Conservation (phyloP, 768 basidiomycete species). For the Boletus sp. region DNA sequence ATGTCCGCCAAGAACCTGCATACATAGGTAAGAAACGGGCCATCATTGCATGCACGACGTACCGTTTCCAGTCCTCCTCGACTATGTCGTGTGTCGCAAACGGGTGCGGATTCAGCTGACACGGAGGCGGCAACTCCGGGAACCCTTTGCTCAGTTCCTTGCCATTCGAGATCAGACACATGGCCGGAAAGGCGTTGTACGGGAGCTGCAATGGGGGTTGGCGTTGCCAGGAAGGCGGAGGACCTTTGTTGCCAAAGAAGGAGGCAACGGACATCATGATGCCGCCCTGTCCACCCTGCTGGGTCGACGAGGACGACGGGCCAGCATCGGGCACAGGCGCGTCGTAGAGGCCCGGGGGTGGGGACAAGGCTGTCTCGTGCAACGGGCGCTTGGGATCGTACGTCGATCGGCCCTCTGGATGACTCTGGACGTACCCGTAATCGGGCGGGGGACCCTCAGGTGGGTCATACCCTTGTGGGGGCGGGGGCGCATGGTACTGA, state of each 20-base stretch:
- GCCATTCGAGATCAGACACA: conserved; percentile 29
- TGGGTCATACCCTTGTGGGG: conserved; percentile 6
- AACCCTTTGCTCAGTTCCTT: conserved; percentile 41
- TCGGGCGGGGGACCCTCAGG: conserved; percentile 13
- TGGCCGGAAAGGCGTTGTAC: conserved; percentile 27
- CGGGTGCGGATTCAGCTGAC: conserved; percentile 40
- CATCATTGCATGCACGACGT: neutral
- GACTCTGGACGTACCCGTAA: conserved; percentile 6
- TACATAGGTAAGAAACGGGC: neutral
- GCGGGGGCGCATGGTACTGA: neutral
- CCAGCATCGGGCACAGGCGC: neutral
- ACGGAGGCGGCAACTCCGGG: conserved; percentile 40
- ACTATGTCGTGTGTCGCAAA: conserved; percentile 48
- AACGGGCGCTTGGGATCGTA: neutral
- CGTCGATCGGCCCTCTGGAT: neutral
- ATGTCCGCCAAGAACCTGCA: conserved; percentile 37
- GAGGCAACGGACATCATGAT: conserved; percentile 17
- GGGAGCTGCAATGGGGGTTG: conserved; percentile 9
- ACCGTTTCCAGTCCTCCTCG: conserved; percentile 51
- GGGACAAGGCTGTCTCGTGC: neutral
- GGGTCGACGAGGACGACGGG: neutral
- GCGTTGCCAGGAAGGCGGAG: conserved; percentile 28
- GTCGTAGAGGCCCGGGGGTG: neutral
- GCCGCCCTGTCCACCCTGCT: neutral
- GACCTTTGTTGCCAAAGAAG: conserved; percentile 28